Evolutionary conservation across 345 rosid species (phyloP).

Genomic region (Corchorus capsularis): DNA sequence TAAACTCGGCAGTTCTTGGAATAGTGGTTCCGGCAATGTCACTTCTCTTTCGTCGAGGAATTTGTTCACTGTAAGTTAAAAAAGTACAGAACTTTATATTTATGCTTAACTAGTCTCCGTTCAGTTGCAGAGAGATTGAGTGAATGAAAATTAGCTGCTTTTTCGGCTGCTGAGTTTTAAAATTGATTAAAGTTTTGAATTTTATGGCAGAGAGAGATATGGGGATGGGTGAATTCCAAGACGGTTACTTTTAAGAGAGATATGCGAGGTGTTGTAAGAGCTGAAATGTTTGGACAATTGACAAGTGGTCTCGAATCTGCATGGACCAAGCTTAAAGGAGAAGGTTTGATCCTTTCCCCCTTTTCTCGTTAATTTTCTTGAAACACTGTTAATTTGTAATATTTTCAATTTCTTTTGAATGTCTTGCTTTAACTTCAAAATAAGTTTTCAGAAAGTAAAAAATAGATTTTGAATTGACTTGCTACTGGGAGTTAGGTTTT

Average conservation of each 20-base stretch:
- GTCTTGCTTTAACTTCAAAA: too few species aligned
- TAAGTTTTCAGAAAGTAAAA: too few species aligned
- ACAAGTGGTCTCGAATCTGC: conserved; percentile 94
- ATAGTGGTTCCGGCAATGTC: conserved; percentile 40
- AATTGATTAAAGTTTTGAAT: neutral
- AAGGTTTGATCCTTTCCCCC: conserved; percentile 45
- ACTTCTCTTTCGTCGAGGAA: conserved; percentile 56
- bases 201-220: conserved; percentile 54
- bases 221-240: conserved; percentile 67
- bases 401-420: too few species aligned
- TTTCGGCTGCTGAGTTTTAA: neutral
- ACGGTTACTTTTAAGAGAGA: conserved; percentile 43
- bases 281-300: conserved; percentile 96
- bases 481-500: too few species aligned
- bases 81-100: too few species aligned
- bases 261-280: conserved; percentile 53
- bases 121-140: neutral
- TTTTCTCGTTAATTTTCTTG: neutral
- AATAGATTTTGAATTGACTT: too few species aligned
- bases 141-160: neutral
- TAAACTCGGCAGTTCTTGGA: conserved; percentile 44
- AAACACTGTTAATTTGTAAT: too few species aligned
- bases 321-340: conserved; percentile 98
- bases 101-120: neutral
- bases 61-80: conserved; percentile 53